These are phyloP conservation scores for Lodderomyces margitis DNA, from an alignment of 1,139 yeast species.

Conservation along the genomic window DNA sequence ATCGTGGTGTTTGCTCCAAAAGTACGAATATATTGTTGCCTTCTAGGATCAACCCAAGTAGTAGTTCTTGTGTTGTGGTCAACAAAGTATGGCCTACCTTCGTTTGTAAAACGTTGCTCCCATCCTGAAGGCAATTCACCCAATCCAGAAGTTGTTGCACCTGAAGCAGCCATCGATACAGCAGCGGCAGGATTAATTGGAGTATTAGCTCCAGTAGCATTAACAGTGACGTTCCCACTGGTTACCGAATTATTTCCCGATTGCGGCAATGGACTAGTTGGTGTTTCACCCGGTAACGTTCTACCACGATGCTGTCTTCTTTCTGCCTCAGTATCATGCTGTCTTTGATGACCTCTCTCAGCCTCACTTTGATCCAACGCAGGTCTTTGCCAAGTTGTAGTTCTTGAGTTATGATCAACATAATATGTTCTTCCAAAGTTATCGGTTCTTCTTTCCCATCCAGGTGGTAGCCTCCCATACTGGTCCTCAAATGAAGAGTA, in stretches of 20 bases:
- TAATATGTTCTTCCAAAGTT: conserved; percentile 96
- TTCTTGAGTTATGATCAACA: conserved; percentile 95
- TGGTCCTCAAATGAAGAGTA: conserved; percentile 96
- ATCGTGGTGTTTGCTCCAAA: conserved; percentile 87
- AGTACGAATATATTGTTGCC: conserved; percentile 96
- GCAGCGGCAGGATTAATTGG: conserved; percentile 70
- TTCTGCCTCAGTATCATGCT: conserved; percentile 75
- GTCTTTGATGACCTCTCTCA: conserved; percentile 61
- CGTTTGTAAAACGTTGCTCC: conserved; percentile 98
- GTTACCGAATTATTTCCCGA: conserved; percentile 26
- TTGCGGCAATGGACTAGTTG: conserved; percentile 35
- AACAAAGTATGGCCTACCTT: conserved; percentile 96
- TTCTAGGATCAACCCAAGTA: conserved; percentile 99
- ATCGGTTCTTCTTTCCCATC: conserved; percentile 98
- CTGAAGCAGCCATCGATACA: conserved; percentile 78
- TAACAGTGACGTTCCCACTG: conserved; percentile 46
- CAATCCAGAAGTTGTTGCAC: conserved; percentile 91
- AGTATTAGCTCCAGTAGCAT: conserved; percentile 43
- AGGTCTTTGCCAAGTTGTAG: conserved; percentile 98
- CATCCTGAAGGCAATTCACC: conserved; percentile 98
- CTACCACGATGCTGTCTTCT: conserved; percentile 89
- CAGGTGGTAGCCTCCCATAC: conserved; percentile 92
- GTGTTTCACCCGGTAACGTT: conserved; percentile 78
- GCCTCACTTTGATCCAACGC: conserved; percentile 66
- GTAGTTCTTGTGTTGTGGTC: conserved; percentile 98